Conservation (phyloP, 139 green algal species). For the Haematococcus sp. region DNA sequence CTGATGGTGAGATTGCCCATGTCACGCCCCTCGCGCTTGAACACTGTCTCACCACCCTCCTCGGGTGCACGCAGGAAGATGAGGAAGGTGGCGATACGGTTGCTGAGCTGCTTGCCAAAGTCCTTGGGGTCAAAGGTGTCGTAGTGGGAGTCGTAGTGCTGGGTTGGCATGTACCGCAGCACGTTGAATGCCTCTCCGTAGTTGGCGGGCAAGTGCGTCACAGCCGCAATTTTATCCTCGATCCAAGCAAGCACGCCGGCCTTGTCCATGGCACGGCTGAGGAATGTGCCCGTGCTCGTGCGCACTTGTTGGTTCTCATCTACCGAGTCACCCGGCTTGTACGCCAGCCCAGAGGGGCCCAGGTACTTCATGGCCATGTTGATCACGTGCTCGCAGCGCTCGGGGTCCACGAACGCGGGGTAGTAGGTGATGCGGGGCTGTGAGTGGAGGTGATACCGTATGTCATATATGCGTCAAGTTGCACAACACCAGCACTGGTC, state of each 20-base stretch:
- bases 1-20: slow-evolving; percentile 18
- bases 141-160: slow-evolving; percentile 63
- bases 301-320: slow-evolving; percentile 16
- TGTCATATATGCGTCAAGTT: too few species aligned
- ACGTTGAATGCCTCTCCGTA: slow-evolving; percentile 42
- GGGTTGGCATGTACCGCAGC: slow-evolving; percentile 18
- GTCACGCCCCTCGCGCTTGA: slow-evolving; percentile 60
- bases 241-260: slow-evolving; percentile 28
- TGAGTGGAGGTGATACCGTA: slow-evolving; percentile 30
- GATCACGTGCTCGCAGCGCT: slow-evolving; percentile 30
- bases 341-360: slow-evolving; percentile 31
- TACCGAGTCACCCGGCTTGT: slow-evolving; percentile 7
- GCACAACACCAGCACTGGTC: too few species aligned
- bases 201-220: slow-evolving; percentile 33
- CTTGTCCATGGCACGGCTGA: slow-evolving; percentile 17
- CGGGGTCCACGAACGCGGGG: slow-evolving; percentile 44
- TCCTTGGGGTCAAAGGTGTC: slow-evolving; percentile 43
- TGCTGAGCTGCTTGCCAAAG: slow-evolving; percentile 55
- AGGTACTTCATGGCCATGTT: slow-evolving; percentile 33
- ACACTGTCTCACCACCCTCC: slow-evolving; percentile 74
- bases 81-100: slow-evolving; percentile 77
- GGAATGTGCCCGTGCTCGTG: slow-evolving; percentile 41
- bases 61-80: slow-evolving; percentile 71
- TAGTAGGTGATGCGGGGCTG: slow-evolving; percentile 50
- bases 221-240: slow-evolving; percentile 44